These are phyloP conservation scores for Ascochyta lentis DNA, from an alignment of 2,329 filamentous ascomycete genomes.

Conservation along the genomic window DNA sequence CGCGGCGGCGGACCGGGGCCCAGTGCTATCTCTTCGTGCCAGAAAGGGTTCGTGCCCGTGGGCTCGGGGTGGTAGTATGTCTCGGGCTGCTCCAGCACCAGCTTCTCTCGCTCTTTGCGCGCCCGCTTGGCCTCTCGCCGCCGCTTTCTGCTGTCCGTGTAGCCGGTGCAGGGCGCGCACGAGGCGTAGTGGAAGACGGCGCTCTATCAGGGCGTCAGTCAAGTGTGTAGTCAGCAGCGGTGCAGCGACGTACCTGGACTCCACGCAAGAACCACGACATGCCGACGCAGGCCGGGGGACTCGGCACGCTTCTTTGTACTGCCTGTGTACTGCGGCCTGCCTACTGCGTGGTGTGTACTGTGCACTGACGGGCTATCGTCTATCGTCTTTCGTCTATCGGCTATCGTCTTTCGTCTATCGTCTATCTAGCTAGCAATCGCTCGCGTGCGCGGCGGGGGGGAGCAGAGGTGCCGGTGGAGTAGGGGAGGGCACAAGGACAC, in stretches of 20 bases:
- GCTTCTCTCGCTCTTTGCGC: conserved; percentile 67
- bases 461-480: conserved; percentile 2
- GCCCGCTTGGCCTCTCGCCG: conserved; percentile 74
- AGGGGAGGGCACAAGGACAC: conserved; percentile 10
- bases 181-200: conserved; percentile 79
- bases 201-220: conserved; percentile 56
- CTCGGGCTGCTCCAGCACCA: conserved; percentile 73
- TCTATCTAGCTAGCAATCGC: background rate
- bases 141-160: conserved; percentile 72
- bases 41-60: conserved; percentile 86
- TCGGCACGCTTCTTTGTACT: too few relatives aligned
- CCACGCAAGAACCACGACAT: conserved; percentile 54
- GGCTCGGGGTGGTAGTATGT: conserved; percentile 80
- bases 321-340: too few relatives aligned
- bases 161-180: conserved; percentile 78
- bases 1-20: conserved; percentile 75
- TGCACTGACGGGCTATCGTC: too few relatives aligned
- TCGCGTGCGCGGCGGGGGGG: conserved; percentile 5
- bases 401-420: too few relatives aligned
- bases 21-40: conserved; percentile 83
- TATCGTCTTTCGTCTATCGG: too few relatives aligned
- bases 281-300: conserved; percentile 4
- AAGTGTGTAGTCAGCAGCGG: background rate
- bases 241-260: conserved; percentile 53
- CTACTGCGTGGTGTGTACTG: too few relatives aligned